Base-by-base conservation (phyloP, 2,329 filamentous ascomycete species). In the Alternaria gansuensis region DNA sequence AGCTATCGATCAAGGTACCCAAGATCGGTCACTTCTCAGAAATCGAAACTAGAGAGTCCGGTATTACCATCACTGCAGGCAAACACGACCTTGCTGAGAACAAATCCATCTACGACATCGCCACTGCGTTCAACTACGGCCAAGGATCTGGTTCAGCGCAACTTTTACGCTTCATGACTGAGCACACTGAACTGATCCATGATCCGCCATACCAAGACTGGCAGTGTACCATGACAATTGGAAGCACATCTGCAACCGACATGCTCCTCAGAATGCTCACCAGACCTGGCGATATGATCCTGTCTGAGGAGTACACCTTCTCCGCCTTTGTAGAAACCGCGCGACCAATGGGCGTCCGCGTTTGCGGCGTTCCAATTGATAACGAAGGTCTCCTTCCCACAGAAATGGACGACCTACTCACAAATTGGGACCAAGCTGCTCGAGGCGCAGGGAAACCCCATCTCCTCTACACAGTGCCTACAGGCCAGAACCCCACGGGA, bases 271-370 rank as follows among this genome's bases (percentile, higher is more conserved):
- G 95, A 52, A 90, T 97, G 84, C 88, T 99, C 64, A 89, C 88
- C 66, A 83, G 87, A 57, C 85, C 90, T 7, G 87, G 88, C 0
- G 93, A 98, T 73, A 87, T 88, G 59, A 82, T 98, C 48, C 78
- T 98, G 23, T 93, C 91, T 8, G 95, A 98, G 78, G 90, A 94
- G 73, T 98, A 94, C 78, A 94, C 92, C 37, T 99, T 97, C 80
- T 88, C 90, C 6, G 91, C 91, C 17, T 88, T 88, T 14, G 82
- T 90, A 17, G 88, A 91, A 71, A 87, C 88, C 0, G 87, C 86
- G 0, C 75, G 79, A 28, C 87, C 88, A 0, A 80, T 90, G 66
- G 89, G 89, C 4, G 77, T 90, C 29, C 84, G 83, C 56, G 82
- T 87, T 10, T 80, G 84, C 3, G 85, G 85, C 5, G 79, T 92